Evolutionary conservation across 139 green algal genomes (phyloP).

Genomic region (Yamagishiella unicocca): DNA sequence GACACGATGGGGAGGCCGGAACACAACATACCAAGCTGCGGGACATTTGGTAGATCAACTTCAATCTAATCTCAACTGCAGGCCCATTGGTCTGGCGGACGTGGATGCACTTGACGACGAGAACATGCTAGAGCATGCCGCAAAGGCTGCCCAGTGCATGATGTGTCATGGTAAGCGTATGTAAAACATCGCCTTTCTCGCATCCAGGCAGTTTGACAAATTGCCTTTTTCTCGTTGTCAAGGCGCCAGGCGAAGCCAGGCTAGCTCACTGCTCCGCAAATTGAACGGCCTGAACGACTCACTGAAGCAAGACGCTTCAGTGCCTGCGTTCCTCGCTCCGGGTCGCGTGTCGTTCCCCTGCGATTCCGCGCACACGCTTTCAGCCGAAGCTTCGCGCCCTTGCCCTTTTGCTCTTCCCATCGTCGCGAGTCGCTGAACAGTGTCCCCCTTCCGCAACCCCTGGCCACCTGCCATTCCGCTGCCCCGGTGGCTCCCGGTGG

Average conservation of each 20-base stretch:
- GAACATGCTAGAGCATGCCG: constrained; percentile 17
- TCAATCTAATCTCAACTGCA: neutral
- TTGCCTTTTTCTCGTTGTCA: too few relatives aligned
- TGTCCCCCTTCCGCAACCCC: too few relatives aligned
- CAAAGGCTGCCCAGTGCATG: constrained; percentile 41
- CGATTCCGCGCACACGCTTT: neutral
- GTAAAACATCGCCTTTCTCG: neutral
- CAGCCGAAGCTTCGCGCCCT: neutral
- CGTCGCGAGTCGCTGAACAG: neutral
- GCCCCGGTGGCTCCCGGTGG: neutral
- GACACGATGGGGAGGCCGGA: neutral
- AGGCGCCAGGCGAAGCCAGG: too few relatives aligned
- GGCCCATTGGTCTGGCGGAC: neutral
- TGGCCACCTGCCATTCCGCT: too few relatives aligned
- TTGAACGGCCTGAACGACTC: too few relatives aligned
- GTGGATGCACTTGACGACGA: constrained; percentile 39
- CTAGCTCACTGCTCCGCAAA: neutral
- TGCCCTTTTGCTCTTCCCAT: neutral
- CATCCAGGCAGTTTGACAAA: neutral
- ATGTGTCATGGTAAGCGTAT: constrained; percentile 23
- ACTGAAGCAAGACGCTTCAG: too few relatives aligned
- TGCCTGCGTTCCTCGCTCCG: neutral
- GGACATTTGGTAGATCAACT: too few relatives aligned
- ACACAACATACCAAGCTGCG: neutral
- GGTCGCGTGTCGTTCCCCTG: neutral